Conservation (phyloP, 1,139 yeast genomes). For the Kodamaea derodonti region DNA sequence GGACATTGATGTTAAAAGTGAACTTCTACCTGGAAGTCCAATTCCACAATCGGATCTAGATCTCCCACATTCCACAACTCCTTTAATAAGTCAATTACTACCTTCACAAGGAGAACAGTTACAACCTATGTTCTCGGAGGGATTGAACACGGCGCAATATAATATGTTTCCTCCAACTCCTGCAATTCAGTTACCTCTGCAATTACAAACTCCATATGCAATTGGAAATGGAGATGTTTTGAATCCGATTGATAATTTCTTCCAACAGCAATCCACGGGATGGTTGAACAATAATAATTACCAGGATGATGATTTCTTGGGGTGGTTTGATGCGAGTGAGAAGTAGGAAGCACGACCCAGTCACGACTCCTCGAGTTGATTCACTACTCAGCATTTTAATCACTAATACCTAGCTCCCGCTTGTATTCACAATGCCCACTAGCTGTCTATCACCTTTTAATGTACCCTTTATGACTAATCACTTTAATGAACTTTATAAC, state of each 20-base stretch:
- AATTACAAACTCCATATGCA: neutral
- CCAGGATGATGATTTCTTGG: conserved; percentile 75
- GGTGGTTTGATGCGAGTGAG: conserved; percentile 80
- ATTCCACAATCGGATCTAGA: neutral
- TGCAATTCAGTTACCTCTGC: conserved; percentile 6
- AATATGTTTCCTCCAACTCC: conserved; percentile 1
- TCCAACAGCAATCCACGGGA: conserved; percentile 79
- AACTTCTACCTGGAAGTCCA: neutral
- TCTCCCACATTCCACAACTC: neutral
- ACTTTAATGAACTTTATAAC: too few species aligned
- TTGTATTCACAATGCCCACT: too few species aligned
- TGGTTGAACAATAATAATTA: conserved; percentile 71
- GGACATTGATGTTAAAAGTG: conserved; percentile 1
- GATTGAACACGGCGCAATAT: neutral
- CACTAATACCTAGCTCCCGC: too few species aligned
- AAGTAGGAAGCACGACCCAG: conserved; percentile 5
- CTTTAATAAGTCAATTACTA: neutral
- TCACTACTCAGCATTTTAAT: too few species aligned
- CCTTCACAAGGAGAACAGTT: conserved; percentile 6
- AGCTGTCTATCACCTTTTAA: too few species aligned
- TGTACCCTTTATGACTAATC: too few species aligned
- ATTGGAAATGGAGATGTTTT: conserved; percentile 19
- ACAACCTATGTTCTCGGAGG: conserved; percentile 8
- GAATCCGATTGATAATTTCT: conserved; percentile 50
- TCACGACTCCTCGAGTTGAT: too few species aligned